Evolutionary conservation across 2,329 filamentous ascomycete species (phyloP), one percentile per base, ranked within the genome.

Genomic region (Exserohilum rostratum): DNA sequence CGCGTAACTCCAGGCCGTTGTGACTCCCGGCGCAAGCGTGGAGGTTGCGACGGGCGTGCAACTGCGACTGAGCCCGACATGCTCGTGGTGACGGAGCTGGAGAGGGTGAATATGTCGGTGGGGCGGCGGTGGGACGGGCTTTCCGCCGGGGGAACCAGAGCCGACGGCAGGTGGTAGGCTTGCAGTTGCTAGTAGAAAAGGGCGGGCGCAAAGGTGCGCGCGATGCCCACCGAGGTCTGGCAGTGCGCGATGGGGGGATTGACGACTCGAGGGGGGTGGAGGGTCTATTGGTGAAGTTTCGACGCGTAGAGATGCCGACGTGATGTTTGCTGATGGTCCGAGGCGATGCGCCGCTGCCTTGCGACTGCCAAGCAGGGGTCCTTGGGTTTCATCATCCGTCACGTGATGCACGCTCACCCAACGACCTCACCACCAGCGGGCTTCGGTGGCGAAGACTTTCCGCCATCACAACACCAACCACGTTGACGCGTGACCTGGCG

Each of bases 11-110:
- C 72, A 9, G 76, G 77, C 34, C 78, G 76, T 51, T 78, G 76
- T n/a, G 73, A 71, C 50, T 77, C 72, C 51, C 77, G 76, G 44
- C 76, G 75, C 62, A 76, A 67, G 58, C 78, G 79, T 38, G 79
- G 68, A 31, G 77, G 73, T 65, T 79, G 78, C 35, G 68, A 58
- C 13, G 73, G 73, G 47, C 74, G 71, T 30, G 68, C 66, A 43
- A 69, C 60, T 13, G 65, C 72, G 29, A 69, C 64, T 40, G 72
- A 57, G 57, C 67, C 65, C 51, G 72, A 75, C 72, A 74, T 75
- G 62, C 46, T 60, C 50, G 48, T 45, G 47, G 48, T 55, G 43
- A 55, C 30, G 50, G 43, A 46, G 53, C 33, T 44, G 45, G 29
- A 48, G 50, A 39, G 51, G 34, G 53, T 44, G 55, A 54, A 50